phyloP scores from a whole-genome alignment of 768 basidiomycete species.

The Coprinopsis strossmayeri region DNA sequence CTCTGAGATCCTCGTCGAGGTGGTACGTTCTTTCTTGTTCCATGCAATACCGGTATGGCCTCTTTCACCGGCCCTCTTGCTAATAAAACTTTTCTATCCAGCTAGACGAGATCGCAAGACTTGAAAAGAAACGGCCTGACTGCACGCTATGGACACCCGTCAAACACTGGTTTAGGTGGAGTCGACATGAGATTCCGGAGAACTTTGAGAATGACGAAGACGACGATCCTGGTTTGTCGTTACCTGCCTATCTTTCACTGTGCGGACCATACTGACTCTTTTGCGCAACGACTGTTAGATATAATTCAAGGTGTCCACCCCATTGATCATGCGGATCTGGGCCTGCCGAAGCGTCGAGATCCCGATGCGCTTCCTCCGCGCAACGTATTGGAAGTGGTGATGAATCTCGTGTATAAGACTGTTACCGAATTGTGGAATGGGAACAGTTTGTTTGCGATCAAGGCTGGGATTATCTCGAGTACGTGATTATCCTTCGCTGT shows the following conservation, averaged over 20 bases:
- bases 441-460: conserved; percentile 63
- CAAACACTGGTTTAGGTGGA: conserved; percentile 33
- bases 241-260: background rate
- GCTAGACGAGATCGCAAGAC: conserved; percentile 48
- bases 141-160: conserved; percentile 55
- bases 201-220: conserved; percentile 46
- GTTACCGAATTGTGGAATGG: conserved; percentile 41
- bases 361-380: conserved; percentile 70
- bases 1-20: conserved; percentile 29
- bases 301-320: conserved; percentile 51
- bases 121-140: conserved; percentile 42
- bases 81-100: no score
- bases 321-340: conserved; percentile 40
- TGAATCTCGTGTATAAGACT: conserved; percentile 38
- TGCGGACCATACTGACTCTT: background rate
- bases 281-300: conserved; percentile 21
- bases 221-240: conserved; percentile 57
- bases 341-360: conserved; percentile 51
- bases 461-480: conserved; percentile 56
- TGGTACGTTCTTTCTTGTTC: conserved; percentile 24
- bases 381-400: conserved; percentile 47
- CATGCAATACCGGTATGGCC: background rate
- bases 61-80: background rate
- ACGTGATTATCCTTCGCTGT: conserved; percentile 8
- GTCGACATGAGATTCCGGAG: conserved; percentile 39